Evolutionary conservation across 176 grass and related monocot species (phyloP).

Genomic region (Carex kokanica): DNA sequence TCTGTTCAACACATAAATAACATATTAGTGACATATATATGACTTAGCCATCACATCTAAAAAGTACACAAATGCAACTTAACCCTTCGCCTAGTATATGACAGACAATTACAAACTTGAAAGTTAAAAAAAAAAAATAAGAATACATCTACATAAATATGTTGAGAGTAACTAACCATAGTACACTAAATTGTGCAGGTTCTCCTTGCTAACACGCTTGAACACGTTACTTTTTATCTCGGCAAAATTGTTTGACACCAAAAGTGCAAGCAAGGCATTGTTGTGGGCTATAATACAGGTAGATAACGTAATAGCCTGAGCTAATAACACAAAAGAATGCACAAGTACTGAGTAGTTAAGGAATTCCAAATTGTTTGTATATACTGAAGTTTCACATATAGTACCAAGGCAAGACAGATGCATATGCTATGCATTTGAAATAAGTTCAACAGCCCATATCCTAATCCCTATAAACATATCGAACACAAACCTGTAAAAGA

Average conservation of each 20-base stretch:
- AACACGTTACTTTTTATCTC: conserved; percentile 99
- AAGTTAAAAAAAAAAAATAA: not conserved
- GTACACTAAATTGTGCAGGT: conserved; percentile 94
- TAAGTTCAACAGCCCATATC: not conserved
- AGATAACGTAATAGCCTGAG: conserved; percentile 92
- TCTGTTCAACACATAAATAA: conserved; percentile 48
- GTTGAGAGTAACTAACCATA: conserved; percentile 63
- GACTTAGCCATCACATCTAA: not conserved
- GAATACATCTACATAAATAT: conserved; percentile 19
- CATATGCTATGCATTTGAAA: not conserved
- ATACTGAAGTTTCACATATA: not conserved
- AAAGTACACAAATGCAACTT: not conserved
- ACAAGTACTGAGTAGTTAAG: conserved; percentile 78
- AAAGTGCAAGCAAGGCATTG: conserved; percentile 85
- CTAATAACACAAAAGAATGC: conserved; percentile 95
- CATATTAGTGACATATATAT: conserved; percentile 23
- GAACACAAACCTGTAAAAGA: not conserved
- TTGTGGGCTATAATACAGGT: conserved; percentile 97
- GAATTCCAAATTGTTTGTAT: conserved; percentile 36
- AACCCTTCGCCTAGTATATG: conserved; percentile 12
- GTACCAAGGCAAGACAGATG: not conserved
- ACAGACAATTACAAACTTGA: not conserved
- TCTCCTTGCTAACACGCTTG: conserved; percentile 99
- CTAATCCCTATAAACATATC: not conserved
- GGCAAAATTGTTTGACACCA: conserved; percentile 95